These are phyloP conservation scores for Paraphaeosphaeria minitans DNA, from an alignment of 2,329 filamentous ascomycete genomes.

Conservation along the genomic window DNA sequence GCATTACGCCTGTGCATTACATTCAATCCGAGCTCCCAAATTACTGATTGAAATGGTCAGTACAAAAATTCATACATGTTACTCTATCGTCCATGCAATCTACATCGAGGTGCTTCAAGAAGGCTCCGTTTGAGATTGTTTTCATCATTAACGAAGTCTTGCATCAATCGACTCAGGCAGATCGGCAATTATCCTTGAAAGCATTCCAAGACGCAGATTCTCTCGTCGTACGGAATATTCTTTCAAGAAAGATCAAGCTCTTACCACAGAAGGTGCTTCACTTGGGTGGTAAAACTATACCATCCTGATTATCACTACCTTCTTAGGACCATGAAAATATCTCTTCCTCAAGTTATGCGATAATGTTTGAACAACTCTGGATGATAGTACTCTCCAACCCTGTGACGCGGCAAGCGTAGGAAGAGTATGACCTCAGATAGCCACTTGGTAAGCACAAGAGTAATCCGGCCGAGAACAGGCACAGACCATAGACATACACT, in stretches of 20 bases:
- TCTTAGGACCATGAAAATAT: too few relatives aligned
- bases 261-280: neutral
- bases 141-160: neutral
- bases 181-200: neutral
- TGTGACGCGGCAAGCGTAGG: neutral
- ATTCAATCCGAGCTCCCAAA: neutral
- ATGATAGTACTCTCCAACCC: neutral
- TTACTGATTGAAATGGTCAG: neutral
- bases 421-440: neutral
- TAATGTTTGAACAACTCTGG: too few relatives aligned
- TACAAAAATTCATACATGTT: too few relatives aligned
- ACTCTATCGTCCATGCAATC: too few relatives aligned
- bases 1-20: neutral
- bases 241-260: neutral
- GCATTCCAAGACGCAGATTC: neutral
- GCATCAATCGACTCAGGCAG: neutral
- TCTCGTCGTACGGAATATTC: neutral
- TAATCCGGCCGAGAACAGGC: neutral
- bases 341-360: too few relatives aligned
- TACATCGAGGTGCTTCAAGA: neutral
- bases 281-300: too few relatives aligned
- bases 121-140: neutral
- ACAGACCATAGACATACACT: too few relatives aligned
- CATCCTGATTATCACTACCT: too few relatives aligned
- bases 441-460: neutral